Evolutionary conservation across 768 basidiomycete species (phyloP).

Genomic region (Mycena amicta): DNA sequence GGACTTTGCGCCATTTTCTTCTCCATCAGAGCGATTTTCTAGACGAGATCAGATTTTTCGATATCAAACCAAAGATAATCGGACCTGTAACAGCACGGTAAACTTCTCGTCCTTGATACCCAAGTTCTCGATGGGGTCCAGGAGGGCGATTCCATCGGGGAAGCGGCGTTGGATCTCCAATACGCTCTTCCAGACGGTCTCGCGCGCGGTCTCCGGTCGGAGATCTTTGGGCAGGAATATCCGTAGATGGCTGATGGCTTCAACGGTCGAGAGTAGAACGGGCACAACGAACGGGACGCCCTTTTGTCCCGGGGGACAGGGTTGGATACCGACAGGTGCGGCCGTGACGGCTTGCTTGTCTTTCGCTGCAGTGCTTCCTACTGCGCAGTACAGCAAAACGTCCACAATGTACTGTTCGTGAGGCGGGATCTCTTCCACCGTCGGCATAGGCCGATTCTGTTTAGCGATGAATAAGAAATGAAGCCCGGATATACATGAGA

Average conservation of each 20-base stretch:
- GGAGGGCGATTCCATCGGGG: conserved; percentile 80
- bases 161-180: conserved; percentile 90
- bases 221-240: conserved; percentile 91
- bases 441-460: conserved; percentile 68
- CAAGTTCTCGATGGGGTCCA: conserved; percentile 96
- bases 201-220: conserved; percentile 70
- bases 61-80: no score
- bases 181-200: conserved; percentile 88
- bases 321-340: conserved; percentile 71
- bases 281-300: conserved; percentile 87
- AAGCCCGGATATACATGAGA: conserved; percentile 1
- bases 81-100: conserved; percentile 78
- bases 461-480: neutral
- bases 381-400: conserved; percentile 81
- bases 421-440: conserved; percentile 69
- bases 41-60: conserved; percentile 8
- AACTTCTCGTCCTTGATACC: conserved; percentile 95
- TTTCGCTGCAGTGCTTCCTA: conserved; percentile 61
- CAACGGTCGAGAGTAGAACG: conserved; percentile 82
- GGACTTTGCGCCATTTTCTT: conserved; percentile 79
- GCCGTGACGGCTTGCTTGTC: conserved; percentile 56
- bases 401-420: conserved; percentile 94
- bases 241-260: conserved; percentile 84
- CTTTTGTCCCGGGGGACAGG: conserved; percentile 71
- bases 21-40: conserved; percentile 95